Conservation (phyloP, 1,284 basidiomycete species). For the Apiotrichum gracile region DNA sequence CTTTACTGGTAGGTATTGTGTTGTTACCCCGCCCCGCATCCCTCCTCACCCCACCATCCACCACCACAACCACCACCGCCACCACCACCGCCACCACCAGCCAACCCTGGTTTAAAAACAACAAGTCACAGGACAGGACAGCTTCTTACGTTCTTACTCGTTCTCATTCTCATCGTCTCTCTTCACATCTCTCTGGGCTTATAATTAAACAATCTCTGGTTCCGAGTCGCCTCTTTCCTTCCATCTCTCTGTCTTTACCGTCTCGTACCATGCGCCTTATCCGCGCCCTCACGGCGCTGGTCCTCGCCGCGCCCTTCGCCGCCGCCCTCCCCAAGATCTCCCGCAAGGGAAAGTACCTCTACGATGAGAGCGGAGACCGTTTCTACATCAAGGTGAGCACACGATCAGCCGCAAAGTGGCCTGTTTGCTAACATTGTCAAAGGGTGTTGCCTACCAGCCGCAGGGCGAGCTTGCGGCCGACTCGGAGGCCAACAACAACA, state of each 20-base stretch:
- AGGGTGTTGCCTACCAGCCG: slow-evolving; percentile 80
- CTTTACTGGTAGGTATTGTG: no score
- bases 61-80: no score
- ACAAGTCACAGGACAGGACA: no score
- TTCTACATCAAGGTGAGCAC: slow-evolving; percentile 71
- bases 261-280: slow-evolving; percentile 8
- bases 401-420: not conserved
- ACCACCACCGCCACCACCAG: no score
- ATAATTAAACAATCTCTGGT: no score
- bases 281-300: slow-evolving; percentile 4
- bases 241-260: not conserved
- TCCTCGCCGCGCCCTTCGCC: slow-evolving; percentile 16
- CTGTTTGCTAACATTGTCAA: slow-evolving; percentile 4
- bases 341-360: slow-evolving; percentile 62
- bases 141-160: no score
- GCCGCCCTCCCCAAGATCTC: slow-evolving; percentile 40
- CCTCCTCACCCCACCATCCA: no score
- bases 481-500: slow-evolving; percentile 52
- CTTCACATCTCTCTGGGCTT: no score
- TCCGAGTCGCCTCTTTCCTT: not conserved
- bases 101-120: no score
- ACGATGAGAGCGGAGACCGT: slow-evolving; percentile 60
- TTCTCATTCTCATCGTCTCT: no score
- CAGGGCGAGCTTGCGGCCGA: slow-evolving; percentile 57
- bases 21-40: no score